phyloP scores from a whole-genome alignment of 129 eudicot species.

The Ambrosia trifida region DNA sequence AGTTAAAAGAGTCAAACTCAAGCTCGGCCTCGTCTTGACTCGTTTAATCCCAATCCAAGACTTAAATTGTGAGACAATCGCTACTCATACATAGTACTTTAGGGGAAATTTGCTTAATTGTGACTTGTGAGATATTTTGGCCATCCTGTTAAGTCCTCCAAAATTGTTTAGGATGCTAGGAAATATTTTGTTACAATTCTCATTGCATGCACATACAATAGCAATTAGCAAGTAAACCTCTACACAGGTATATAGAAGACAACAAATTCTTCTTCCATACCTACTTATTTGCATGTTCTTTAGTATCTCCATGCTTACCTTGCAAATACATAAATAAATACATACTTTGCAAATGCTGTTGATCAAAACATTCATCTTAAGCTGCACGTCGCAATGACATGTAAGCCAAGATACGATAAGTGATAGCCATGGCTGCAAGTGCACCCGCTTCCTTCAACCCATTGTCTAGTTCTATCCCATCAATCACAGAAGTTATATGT shows the following conservation, averaged over 20 bases:
- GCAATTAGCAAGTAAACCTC: background rate
- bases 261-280: too few relatives aligned
- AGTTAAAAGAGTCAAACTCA: too few relatives aligned
- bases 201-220: constrained; percentile 14
- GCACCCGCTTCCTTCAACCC: constrained; percentile 67
- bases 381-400: constrained; percentile 57
- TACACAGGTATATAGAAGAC: too few relatives aligned
- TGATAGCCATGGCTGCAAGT: constrained; percentile 69
- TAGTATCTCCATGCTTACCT: constrained; percentile 16
- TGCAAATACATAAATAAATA: constrained; percentile 1
- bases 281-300: background rate
- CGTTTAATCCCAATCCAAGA: too few relatives aligned
- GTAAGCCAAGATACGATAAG: constrained; percentile 79
- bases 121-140: too few relatives aligned
- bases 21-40: too few relatives aligned
- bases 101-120: too few relatives aligned
- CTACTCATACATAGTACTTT: too few relatives aligned
- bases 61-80: too few relatives aligned
- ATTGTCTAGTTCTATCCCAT: constrained; percentile 53
- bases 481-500: constrained; percentile 42
- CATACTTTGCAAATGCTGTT: background rate
- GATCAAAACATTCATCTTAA: constrained; percentile 31
- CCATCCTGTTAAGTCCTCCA: background rate
- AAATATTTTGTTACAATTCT: background rate
- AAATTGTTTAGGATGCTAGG: background rate